Conservation (phyloP, 495 filamentous ascomycete species). For the Neurospora pannonica region DNA sequence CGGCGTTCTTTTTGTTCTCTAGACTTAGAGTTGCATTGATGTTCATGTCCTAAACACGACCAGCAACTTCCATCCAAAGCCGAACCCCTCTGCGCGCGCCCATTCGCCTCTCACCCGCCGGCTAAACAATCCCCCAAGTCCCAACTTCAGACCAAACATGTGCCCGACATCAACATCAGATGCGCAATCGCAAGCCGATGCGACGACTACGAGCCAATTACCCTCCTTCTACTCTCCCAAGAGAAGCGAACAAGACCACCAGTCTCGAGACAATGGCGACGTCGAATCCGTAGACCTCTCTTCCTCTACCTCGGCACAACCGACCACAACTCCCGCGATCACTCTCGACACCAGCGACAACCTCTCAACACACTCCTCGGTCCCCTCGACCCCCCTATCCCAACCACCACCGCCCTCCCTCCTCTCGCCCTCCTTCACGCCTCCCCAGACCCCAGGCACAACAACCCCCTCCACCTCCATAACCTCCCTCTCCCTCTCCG, state of each 20-base stretch:
- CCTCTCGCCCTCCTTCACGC: constrained; percentile 70
- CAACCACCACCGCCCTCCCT: constrained; percentile 37
- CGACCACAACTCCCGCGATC: background rate
- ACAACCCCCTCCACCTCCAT: constrained; percentile 34
- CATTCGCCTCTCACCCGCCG: background rate
- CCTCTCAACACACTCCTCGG: constrained; percentile 9
- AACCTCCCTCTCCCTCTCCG: constrained; percentile 6
- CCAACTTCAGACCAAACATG: background rate
- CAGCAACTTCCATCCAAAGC: background rate
- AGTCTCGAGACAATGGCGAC: constrained; percentile 10
- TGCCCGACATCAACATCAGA: background rate
- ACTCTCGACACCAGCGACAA: constrained; percentile 1
- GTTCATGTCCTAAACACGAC: background rate
- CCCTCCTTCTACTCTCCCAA: constrained; percentile 40
- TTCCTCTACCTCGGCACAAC: background rate
- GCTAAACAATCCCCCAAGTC: background rate
- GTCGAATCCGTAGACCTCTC: constrained; percentile 11
- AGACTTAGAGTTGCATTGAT: background rate
- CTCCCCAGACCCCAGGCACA: constrained; percentile 64
- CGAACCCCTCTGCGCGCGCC: background rate
- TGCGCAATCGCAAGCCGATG: constrained; percentile 18
- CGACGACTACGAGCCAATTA: constrained; percentile 14
- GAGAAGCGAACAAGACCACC: constrained; percentile 17
- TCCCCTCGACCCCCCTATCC: constrained; percentile 6
- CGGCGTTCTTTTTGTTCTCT: background rate